Evolutionary conservation across 1,284 basidiomycete genomes (phyloP).

Genomic region (Leccinum subrobustum): DNA sequence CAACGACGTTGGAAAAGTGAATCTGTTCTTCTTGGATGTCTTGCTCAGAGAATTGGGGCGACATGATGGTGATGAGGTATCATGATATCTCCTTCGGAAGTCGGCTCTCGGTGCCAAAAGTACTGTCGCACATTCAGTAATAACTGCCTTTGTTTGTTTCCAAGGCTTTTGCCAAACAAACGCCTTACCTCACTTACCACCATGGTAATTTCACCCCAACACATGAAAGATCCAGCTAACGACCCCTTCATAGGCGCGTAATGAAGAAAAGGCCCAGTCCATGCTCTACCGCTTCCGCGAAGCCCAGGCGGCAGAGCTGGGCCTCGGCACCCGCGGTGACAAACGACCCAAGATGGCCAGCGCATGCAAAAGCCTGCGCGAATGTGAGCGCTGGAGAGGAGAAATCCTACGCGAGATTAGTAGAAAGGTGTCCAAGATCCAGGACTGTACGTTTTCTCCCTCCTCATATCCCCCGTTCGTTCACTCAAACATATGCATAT

Average conservation of each 20-base stretch:
- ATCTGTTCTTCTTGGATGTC: conserved; percentile 54
- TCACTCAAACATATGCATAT: not conserved
- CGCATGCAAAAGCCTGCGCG: conserved; percentile 85
- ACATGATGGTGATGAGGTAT: conserved; percentile 18
- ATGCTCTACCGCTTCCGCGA: conserved; percentile 99
- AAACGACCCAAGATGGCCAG: conserved; percentile 89
- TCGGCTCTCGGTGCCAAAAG: not conserved
- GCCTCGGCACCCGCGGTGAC: conserved; percentile 78
- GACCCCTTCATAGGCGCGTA: conserved; percentile 67
- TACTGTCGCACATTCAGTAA: too few species aligned
- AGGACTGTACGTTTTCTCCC: conserved; percentile 70
- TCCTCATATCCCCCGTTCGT: not conserved
- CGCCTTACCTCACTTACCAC: not conserved
- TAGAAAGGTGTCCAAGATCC: conserved; percentile 96
- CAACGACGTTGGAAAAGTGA: conserved; percentile 68
- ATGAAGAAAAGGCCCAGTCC: conserved; percentile 97
- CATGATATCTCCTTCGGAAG: not conserved
- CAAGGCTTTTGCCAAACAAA: conserved; percentile 30
- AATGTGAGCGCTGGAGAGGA: conserved; percentile 95
- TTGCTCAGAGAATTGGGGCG: conserved; percentile 31
- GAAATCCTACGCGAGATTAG: conserved; percentile 95
- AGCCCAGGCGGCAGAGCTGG: conserved; percentile 93
- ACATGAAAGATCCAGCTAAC: not conserved
- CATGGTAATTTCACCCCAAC: conserved; percentile 15
- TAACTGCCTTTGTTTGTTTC: conserved; percentile 5